Conservation (phyloP, 2,329 filamentous ascomycete genomes). For the Hymenoscyphus fructigenus region DNA sequence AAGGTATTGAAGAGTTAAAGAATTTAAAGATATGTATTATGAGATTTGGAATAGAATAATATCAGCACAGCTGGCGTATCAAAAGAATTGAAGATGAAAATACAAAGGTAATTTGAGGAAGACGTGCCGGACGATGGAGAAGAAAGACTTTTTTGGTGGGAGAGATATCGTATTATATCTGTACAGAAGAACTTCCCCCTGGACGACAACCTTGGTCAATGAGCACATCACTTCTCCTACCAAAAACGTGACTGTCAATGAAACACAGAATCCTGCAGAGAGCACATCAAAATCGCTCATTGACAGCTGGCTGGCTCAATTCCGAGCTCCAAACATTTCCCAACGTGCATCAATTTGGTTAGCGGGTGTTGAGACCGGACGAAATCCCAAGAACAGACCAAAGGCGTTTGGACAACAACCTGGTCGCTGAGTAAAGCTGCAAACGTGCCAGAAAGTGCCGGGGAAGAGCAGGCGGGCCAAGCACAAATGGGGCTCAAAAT, state of each 20-base stretch:
- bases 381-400: neutral
- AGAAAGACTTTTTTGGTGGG: neutral
- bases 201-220: neutral
- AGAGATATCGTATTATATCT: neutral
- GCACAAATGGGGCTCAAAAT: neutral
- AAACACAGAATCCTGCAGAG: neutral
- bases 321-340: neutral
- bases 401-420: neutral
- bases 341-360: neutral
- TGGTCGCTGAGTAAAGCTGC: neutral
- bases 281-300: neutral
- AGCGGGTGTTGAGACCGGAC: neutral
- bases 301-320: neutral
- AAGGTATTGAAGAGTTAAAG: neutral
- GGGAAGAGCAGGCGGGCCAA: neutral
- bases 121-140: conserved; percentile 7
- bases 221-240: neutral
- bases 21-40: neutral
- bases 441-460: too few species aligned
- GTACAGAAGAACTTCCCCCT: neutral
- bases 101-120: neutral
- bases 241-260: neutral
- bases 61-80: neutral
- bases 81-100: neutral
- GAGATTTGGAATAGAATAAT: conserved; percentile 1